Evolutionary conservation across 805 yeast genomes (phyloP).

Genomic region (Saccharomycopsis sp.): DNA sequence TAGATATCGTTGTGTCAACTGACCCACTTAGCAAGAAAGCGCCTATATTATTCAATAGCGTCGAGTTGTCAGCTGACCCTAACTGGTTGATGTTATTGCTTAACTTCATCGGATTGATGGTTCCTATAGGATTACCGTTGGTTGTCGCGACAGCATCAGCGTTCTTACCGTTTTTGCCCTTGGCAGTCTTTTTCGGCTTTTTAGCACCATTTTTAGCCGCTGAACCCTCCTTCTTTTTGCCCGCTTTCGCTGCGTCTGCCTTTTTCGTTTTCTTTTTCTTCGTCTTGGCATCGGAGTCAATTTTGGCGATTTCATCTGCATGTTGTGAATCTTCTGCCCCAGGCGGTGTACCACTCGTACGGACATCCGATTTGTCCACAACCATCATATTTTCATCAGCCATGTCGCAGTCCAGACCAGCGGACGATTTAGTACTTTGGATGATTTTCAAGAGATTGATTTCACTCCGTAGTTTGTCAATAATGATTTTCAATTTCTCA

Average conservation of each 20-base stretch:
- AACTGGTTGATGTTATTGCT: slow-evolving; percentile 4
- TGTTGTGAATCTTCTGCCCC: neutral
- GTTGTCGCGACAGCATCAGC: slow-evolving; percentile 1
- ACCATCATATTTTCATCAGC: neutral
- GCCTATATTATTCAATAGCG: neutral
- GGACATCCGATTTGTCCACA: neutral
- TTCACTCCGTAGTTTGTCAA: slow-evolving; percentile 18
- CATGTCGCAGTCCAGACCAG: neutral
- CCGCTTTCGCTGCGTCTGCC: neutral
- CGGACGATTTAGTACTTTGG: neutral
- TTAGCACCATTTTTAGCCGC: neutral
- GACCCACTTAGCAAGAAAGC: neutral
- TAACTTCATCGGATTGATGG: slow-evolving; percentile 11
- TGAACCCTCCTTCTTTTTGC: neutral
- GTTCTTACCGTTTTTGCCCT: slow-evolving; percentile 1
- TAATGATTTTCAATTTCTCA: slow-evolving; percentile 19
- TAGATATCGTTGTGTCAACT: neutral
- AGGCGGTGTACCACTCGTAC: neutral
- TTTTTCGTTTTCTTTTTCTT: neutral
- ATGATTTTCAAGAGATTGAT: slow-evolving; percentile 8
- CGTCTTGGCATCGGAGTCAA: neutral
- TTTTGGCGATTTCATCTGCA: neutral
- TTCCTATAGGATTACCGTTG: slow-evolving; percentile 1
- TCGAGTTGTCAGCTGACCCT: neutral
- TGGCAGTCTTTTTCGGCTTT: neutral